phyloP scores from a whole-genome alignment of 805 yeast species.

The Brettanomyces custersianus region DNA sequence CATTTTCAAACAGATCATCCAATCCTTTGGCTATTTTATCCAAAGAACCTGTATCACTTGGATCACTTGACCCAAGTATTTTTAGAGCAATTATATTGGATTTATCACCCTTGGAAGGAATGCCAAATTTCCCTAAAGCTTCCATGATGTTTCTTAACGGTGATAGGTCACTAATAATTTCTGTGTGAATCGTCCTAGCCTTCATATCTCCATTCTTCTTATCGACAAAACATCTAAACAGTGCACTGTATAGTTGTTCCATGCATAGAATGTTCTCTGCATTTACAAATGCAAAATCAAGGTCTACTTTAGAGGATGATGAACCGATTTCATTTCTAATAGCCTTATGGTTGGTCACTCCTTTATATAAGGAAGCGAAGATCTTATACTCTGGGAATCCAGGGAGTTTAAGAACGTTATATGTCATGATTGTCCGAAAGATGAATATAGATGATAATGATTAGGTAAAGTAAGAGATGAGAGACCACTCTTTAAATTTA shows the following conservation, averaged over 20 bases:
- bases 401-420: constrained; percentile 9
- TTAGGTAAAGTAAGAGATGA: no score
- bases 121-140: constrained; percentile 62
- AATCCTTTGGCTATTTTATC: constrained; percentile 3
- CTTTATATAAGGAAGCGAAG: constrained; percentile 29
- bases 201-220: constrained; percentile 36
- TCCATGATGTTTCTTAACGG: constrained; percentile 68
- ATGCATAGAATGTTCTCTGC: constrained; percentile 46
- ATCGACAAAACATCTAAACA: constrained; percentile 54
- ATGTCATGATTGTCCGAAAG: constrained; percentile 5
- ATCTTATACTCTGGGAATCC: constrained; percentile 14
- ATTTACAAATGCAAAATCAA: constrained; percentile 60
- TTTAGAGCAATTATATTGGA: constrained; percentile 39
- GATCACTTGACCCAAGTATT: constrained; percentile 24
- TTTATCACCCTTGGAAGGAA: constrained; percentile 37
- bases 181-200: constrained; percentile 64
- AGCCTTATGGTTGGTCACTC: constrained; percentile 34
- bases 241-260: constrained; percentile 54
- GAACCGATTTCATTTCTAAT: constrained; percentile 37
- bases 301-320: constrained; percentile 29
- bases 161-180: constrained; percentile 57
- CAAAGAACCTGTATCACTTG: neutral
- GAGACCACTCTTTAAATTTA: no score
- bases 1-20: constrained; percentile 6
- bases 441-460: no score